These are phyloP conservation scores for Mycena chlorophos DNA, from an alignment of 768 basidiomycete species.

Conservation along the genomic window DNA sequence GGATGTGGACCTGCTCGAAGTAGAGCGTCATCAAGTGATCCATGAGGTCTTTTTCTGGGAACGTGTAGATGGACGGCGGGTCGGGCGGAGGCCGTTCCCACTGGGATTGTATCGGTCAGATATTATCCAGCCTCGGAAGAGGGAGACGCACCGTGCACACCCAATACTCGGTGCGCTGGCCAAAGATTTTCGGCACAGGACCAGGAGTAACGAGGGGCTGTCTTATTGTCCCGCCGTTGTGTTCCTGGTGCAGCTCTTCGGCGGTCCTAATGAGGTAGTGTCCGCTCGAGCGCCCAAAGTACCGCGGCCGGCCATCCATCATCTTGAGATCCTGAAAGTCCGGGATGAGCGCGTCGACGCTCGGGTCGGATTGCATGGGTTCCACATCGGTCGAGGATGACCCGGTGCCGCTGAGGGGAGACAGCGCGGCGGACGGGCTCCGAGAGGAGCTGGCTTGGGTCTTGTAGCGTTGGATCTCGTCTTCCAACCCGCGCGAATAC, in stretches of 20 bases:
- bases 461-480: background rate
- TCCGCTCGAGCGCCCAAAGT: background rate
- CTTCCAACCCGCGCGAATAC: background rate
- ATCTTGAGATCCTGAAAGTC: background rate
- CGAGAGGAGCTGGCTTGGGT: background rate
- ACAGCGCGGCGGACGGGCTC: background rate
- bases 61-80: slow-evolving; percentile 34
- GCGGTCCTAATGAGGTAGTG: background rate
- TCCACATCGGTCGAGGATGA: background rate
- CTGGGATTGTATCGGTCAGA: background rate
- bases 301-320: background rate
- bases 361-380: background rate
- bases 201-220: too few relatives aligned
- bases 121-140: background rate
- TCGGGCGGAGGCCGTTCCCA: background rate
- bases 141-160: background rate
- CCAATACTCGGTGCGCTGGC: background rate
- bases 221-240: background rate
- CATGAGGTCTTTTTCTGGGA: slow-evolving; percentile 55
- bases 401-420: background rate
- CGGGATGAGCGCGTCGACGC: background rate
- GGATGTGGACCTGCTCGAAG: slow-evolving; percentile 54
- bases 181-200: too few relatives aligned
- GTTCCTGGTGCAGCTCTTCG: background rate
- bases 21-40: slow-evolving; percentile 56